Evolutionary conservation across 495 filamentous ascomycete genomes (phyloP).

Genomic region (Aspergillus asperescens): DNA sequence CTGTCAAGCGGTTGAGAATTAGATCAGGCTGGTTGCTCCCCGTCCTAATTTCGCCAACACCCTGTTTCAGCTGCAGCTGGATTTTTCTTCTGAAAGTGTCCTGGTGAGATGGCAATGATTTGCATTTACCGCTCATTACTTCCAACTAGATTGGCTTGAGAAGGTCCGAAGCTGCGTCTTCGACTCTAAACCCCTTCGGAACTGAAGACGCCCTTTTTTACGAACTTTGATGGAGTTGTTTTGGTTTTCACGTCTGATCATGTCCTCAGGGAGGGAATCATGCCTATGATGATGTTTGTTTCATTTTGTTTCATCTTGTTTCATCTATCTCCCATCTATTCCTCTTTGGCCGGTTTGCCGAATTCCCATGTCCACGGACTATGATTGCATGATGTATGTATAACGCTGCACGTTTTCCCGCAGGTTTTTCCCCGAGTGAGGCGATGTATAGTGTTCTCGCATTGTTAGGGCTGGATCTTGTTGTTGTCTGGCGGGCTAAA

Average conservation of each 20-base stretch:
- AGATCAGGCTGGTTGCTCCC: conserved; percentile 1
- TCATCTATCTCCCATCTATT: conserved; percentile 12
- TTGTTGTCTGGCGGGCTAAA: conserved; percentile 7
- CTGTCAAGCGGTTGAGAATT: conserved; percentile 49
- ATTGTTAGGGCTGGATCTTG: conserved; percentile 17
- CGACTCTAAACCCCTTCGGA: conserved; percentile 1
- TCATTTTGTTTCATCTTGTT: conserved; percentile 9
- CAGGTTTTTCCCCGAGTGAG: conserved; percentile 14
- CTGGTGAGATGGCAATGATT: conserved; percentile 13
- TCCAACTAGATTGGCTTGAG: conserved; percentile 33
- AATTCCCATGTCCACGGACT: conserved; percentile 30
- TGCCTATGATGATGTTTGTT: conserved; percentile 15
- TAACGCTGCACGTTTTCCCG: conserved; percentile 25
- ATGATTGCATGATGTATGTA: conserved; percentile 42
- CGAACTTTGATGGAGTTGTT: conserved; percentile 15
- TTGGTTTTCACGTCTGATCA: conserved; percentile 4
- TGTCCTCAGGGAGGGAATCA: neutral
- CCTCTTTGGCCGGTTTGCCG: conserved; percentile 11
- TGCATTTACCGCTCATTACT: conserved; percentile 10
- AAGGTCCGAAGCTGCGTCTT: conserved; percentile 20
- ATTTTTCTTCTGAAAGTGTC: conserved; percentile 9
- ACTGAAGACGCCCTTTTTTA: neutral
- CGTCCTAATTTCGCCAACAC: conserved; percentile 5
- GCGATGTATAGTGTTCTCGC: conserved; percentile 24
- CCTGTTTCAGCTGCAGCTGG: conserved; percentile 5